A percentile compares a stretch with the other conserved stretches of the same genome.
phyloP scores from a whole-genome alignment of 805 yeast species.

The Nakazawaea wyomingensis region DNA sequence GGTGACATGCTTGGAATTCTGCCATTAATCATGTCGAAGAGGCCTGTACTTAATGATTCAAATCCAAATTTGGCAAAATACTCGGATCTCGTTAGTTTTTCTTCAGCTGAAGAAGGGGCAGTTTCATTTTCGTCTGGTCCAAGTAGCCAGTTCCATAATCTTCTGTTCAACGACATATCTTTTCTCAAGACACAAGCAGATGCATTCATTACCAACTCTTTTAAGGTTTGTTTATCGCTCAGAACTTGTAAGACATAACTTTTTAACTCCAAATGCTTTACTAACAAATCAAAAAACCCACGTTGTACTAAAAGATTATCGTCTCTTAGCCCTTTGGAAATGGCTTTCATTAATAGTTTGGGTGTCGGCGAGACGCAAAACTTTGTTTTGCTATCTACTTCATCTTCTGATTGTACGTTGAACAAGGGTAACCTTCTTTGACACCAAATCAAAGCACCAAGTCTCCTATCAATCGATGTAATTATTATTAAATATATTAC shows the following conservation, averaged over 20 bases:
- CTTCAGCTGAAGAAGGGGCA: not conserved
- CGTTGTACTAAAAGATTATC: slow-evolving; percentile 75
- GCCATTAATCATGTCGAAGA: slow-evolving; percentile 42
- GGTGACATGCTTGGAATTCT: slow-evolving; percentile 18
- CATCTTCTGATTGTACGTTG: slow-evolving; percentile 26
- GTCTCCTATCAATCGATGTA: slow-evolving; percentile 70
- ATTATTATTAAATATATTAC: slow-evolving; percentile 69
- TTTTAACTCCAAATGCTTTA: slow-evolving; percentile 60
- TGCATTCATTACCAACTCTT: slow-evolving; percentile 54
- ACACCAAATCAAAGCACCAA: slow-evolving; percentile 82
- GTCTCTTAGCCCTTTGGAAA: slow-evolving; percentile 59
- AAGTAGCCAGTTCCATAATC: slow-evolving; percentile 89
- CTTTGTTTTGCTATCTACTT: slow-evolving; percentile 37
- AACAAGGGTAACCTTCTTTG: slow-evolving; percentile 60
- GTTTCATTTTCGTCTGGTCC: slow-evolving; percentile 59
- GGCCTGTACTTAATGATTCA: slow-evolving; percentile 43
- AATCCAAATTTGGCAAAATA: slow-evolving; percentile 62
- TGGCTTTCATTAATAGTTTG: slow-evolving; percentile 70
- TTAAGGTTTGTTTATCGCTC: slow-evolving; percentile 48
- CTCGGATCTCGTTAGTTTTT: slow-evolving; percentile 31
- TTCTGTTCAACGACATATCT: slow-evolving; percentile 92
- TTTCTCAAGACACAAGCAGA: slow-evolving; percentile 66
- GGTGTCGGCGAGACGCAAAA: slow-evolving; percentile 71
- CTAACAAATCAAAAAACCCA: slow-evolving; percentile 80
- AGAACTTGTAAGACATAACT: slow-evolving; percentile 49